Base-by-base conservation (phyloP, 129 eudicot species). In the Tagetes patula region DNA sequence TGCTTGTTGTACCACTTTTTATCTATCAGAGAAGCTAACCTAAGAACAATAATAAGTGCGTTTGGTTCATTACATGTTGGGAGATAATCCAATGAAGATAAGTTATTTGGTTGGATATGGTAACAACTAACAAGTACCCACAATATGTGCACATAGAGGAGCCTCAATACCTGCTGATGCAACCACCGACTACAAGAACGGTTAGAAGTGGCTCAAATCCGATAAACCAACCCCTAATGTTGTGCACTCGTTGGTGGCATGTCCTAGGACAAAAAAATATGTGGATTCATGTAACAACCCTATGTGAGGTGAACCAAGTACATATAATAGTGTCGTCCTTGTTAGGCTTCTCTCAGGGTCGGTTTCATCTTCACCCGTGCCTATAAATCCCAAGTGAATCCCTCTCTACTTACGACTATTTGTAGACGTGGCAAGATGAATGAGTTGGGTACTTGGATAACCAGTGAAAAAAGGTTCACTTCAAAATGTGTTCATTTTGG, bases 211-310 rank as follows among this genome's bases (percentile, higher is more conserved):
- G 87, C 97, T 91, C 42, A 60, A 75, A 7, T 82, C 92, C 1
- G 27, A 67, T 2, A 32, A 84, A 9, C 91, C 96, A 1, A 91
- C 86, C 62, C 97, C 97, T 13, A 91, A 91, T 69, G 83, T 88
- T 5, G 97, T 67, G 97, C 92, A 30, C 96, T 91, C 20, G 92
- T 91, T 1, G 97, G 97, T 2, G 97, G 97, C 0, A 96, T 96
- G 0, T 84, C 79, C 69, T 72, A 82, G 12, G 75, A 79, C 48
- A 20, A 96, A 91, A 50, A 71, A 87, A 0, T 91, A 72, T 43
- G 27, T 79, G 8, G 97, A 91, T 75, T 71, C 82, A 7, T 82
- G 97, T 50, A 91, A 91, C 80, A 91, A 91, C 73, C 76, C 97
- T 2, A 85, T 88, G 90, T 96, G 86, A 85, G 79, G 70, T 0